Conservation (phyloP, 768 basidiomycete species). For the Pleurotus tuoliensis region DNA sequence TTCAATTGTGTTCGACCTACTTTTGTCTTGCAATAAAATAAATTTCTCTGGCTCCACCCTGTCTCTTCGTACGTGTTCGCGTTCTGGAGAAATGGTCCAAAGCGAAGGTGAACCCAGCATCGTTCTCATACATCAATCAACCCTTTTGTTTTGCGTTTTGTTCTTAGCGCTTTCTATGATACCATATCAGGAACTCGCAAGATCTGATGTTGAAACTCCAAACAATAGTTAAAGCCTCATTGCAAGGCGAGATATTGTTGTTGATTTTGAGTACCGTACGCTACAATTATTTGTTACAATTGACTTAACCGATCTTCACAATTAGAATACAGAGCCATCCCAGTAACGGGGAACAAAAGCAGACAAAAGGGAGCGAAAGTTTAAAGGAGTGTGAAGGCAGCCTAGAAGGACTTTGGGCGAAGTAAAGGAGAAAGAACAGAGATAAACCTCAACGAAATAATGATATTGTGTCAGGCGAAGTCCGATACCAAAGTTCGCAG, state of each 20-base stretch:
- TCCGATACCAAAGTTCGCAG: constrained; percentile 9
- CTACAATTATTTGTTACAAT: constrained; percentile 6
- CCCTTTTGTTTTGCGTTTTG: too few species aligned
- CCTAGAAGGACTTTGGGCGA: neutral
- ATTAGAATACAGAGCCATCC: neutral
- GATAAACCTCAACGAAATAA: constrained; percentile 12
- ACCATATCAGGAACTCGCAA: too few species aligned
- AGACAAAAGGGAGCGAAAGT: constrained; percentile 7
- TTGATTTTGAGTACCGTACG: neutral
- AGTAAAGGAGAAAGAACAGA: constrained; percentile 17
- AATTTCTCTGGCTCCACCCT: too few species aligned
- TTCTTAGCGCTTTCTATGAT: too few species aligned
- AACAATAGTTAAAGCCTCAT: neutral
- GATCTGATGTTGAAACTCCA: neutral
- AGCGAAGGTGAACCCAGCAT: too few species aligned
- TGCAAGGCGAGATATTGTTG: neutral
- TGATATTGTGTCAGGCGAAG: constrained; percentile 9
- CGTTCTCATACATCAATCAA: too few species aligned
- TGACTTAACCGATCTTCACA: neutral
- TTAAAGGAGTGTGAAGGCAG: constrained; percentile 10
- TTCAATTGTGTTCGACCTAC: too few species aligned
- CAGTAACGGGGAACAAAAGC: neutral
- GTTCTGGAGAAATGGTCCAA: too few species aligned
- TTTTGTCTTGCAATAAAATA: too few species aligned
- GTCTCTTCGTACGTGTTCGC: too few species aligned